Conservation (phyloP, 2,329 filamentous ascomycete species). For the Waltergamsia citrina region DNA sequence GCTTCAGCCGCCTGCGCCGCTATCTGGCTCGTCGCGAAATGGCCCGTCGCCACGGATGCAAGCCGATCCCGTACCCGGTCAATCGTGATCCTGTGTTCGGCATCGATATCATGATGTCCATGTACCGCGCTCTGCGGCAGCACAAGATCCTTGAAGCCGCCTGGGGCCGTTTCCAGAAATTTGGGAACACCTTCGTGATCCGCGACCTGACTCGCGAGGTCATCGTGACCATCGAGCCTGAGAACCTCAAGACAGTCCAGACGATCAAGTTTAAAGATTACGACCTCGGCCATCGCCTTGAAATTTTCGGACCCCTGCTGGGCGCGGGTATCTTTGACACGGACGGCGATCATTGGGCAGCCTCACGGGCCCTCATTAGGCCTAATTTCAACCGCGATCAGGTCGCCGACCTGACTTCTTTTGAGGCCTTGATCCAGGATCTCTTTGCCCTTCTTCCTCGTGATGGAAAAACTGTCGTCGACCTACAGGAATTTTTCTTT, state of each 20-base stretch:
- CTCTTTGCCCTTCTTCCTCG: conserved; percentile 22
- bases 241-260: conserved; percentile 41
- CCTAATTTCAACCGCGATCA: conserved; percentile 16
- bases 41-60: no score
- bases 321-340: conserved; percentile 31
- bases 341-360: conserved; percentile 30
- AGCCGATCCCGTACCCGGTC: no score
- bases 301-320: conserved; percentile 23
- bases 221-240: conserved; percentile 25
- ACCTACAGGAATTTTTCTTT: conserved; percentile 46
- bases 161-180: no score
- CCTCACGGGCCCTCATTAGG: conserved; percentile 22
- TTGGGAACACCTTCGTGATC: no score
- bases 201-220: background rate
- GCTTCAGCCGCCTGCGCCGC: no score
- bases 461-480: conserved; percentile 15
- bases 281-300: conserved; percentile 12
- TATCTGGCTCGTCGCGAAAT: no score
- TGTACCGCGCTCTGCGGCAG: no score
- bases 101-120: no score
- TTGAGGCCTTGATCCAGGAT: conserved; percentile 11
- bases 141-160: no score
- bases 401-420: conserved; percentile 10
- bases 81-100: no score
- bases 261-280: conserved; percentile 35